Percentiles rank a stretch among this genome's conserved stretches.
Conservation (phyloP, 2,329 filamentous ascomycete genomes). For the Endoconidiophora laricicola region DNA sequence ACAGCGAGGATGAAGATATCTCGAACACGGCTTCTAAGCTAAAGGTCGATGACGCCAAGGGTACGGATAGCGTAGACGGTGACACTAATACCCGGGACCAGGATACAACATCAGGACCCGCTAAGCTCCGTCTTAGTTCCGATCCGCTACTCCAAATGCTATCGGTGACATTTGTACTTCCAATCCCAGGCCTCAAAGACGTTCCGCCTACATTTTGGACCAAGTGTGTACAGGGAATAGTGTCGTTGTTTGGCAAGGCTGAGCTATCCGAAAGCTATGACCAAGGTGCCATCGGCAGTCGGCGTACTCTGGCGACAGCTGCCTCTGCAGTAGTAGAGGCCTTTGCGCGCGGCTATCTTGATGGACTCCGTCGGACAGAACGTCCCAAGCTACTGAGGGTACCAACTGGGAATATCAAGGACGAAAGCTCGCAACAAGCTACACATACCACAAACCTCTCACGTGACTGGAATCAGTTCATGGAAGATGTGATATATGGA, state of each 20-base stretch:
- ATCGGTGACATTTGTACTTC: conserved; percentile 37
- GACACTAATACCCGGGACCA: not conserved
- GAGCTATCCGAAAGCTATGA: conserved; percentile 70
- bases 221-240: conserved; percentile 39
- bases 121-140: conserved; percentile 8
- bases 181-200: conserved; percentile 47
- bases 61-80: not conserved
- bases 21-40: too few species aligned
- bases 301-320: conserved; percentile 60
- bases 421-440: conserved; percentile 32
- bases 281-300: conserved; percentile 55
- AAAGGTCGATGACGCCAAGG: conserved; percentile 15
- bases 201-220: conserved; percentile 50
- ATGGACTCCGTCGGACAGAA: conserved; percentile 30
- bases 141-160: conserved; percentile 51
- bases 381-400: conserved; percentile 10
- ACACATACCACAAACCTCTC: conserved; percentile 22
- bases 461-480: conserved; percentile 48
- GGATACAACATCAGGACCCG: conserved; percentile 15
- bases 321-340: conserved; percentile 54
- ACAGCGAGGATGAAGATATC: too few species aligned
- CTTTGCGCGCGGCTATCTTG: conserved; percentile 47
- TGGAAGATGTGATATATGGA: conserved; percentile 52
- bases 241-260: conserved; percentile 45
- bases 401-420: conserved; percentile 35